A percentile compares a stretch with the other conserved stretches of the same genome.
Evolutionary conservation across 352 stramenopile genomes (phyloP).

Genomic region (Phytophthora pisi): DNA sequence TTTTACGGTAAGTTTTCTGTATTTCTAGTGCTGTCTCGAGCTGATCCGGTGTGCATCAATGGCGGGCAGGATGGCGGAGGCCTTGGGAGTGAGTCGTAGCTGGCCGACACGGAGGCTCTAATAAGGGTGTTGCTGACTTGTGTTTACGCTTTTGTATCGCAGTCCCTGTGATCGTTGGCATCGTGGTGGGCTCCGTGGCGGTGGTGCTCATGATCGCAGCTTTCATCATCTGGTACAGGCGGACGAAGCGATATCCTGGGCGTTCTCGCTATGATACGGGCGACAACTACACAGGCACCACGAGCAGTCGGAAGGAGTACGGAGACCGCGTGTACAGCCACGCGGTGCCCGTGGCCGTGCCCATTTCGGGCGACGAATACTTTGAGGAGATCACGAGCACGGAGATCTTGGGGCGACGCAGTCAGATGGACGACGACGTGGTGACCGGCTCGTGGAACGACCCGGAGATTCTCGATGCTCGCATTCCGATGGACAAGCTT

Average conservation of each 20-base stretch:
- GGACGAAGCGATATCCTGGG: constrained; percentile 29
- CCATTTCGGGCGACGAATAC: constrained; percentile 28
- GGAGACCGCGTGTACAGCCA: constrained; percentile 29
- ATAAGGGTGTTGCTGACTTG: constrained; percentile 3
- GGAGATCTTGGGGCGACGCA: constrained; percentile 32
- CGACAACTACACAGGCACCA: constrained; percentile 28
- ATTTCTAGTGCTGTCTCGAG: too few relatives aligned
- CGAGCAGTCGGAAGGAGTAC: constrained; percentile 29
- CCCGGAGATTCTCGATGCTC: constrained; percentile 33
- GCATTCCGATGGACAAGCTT: constrained; percentile 49
- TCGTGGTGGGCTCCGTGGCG: constrained; percentile 40
- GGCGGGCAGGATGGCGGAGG: constrained; percentile 19
- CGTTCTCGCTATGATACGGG: constrained; percentile 25
- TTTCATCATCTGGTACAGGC: constrained; percentile 50
- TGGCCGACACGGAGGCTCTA: not conserved
- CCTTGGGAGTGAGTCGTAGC: constrained; percentile 26
- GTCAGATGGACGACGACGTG: constrained; percentile 24
- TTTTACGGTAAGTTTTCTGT: too few relatives aligned
- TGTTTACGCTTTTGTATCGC: not conserved
- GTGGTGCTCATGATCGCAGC: constrained; percentile 45
- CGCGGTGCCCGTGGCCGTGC: constrained; percentile 24
- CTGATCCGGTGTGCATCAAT: too few relatives aligned
- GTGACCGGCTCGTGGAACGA: constrained; percentile 32
- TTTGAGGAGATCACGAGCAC: constrained; percentile 34
- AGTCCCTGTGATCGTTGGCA: constrained; percentile 43